phyloP scores from a whole-genome alignment of 2,329 filamentous ascomycete genomes.

The Bipolaris victoriae region DNA sequence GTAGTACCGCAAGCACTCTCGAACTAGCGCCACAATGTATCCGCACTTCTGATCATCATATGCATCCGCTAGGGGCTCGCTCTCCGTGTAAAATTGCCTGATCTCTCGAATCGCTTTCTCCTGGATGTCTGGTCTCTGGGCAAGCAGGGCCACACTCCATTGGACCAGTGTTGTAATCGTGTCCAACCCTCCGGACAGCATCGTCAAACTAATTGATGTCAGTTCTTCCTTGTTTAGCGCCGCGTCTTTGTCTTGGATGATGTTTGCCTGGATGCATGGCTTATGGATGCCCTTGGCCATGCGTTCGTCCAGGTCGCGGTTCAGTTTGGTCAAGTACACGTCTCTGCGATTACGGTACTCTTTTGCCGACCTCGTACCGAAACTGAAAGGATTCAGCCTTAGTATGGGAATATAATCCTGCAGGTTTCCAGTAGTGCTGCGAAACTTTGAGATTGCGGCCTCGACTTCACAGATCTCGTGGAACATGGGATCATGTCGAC shows the following conservation, averaged over 20 bases:
- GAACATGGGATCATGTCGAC: slow-evolving; percentile 66
- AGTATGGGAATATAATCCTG: slow-evolving; percentile 67
- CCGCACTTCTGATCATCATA: slow-evolving; percentile 68
- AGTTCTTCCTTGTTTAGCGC: slow-evolving; percentile 68
- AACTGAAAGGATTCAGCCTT: slow-evolving; percentile 65
- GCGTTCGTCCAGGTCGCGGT: slow-evolving; percentile 64
- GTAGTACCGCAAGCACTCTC: slow-evolving; percentile 67
- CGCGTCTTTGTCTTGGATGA: slow-evolving; percentile 68
- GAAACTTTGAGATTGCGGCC: slow-evolving; percentile 65
- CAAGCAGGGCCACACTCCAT: slow-evolving; percentile 68
- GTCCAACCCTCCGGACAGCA: slow-evolving; percentile 71
- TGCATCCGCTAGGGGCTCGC: slow-evolving; percentile 64
- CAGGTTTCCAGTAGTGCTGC: slow-evolving; percentile 65
- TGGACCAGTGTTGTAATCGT: slow-evolving; percentile 70
- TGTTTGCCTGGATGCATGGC: slow-evolving; percentile 71
- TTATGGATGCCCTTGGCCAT: slow-evolving; percentile 66
- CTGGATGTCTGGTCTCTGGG: slow-evolving; percentile 67
- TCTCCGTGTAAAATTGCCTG: slow-evolving; percentile 57
- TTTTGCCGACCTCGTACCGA: slow-evolving; percentile 63
- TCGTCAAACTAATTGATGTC: slow-evolving; percentile 69
- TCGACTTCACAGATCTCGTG: slow-evolving; percentile 68
- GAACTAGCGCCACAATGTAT: slow-evolving; percentile 68
- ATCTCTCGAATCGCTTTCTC: slow-evolving; percentile 65
- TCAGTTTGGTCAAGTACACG: slow-evolving; percentile 64
- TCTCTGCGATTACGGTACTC: slow-evolving; percentile 67